phyloP scores from a whole-genome alignment of 2,329 filamentous ascomycete genomes.

The Alternaria triticimaculans region DNA sequence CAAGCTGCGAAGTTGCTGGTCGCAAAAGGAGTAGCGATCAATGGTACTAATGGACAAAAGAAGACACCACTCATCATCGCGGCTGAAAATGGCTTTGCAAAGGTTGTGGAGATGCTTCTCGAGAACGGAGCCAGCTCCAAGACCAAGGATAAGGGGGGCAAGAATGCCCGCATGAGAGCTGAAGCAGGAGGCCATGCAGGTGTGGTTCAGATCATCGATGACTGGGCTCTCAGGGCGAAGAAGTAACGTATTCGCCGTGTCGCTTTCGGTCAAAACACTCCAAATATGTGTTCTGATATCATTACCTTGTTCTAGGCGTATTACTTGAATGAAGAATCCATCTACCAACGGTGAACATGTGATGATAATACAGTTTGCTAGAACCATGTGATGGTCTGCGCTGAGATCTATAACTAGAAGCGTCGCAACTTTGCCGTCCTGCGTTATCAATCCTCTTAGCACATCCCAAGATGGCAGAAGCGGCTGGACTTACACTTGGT shows the following conservation, averaged over 20 bases:
- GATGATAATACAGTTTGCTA: neutral
- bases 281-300: no score
- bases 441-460: neutral
- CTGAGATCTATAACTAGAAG: neutral
- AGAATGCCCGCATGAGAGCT: neutral
- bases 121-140: neutral
- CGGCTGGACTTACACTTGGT: conserved; percentile 22
- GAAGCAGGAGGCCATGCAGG: neutral
- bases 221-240: neutral
- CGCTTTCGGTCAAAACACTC: no score
- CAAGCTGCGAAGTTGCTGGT: neutral
- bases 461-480: conserved; percentile 16
- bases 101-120: neutral
- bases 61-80: neutral
- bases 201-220: neutral
- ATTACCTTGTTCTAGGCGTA: no score
- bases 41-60: neutral
- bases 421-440: neutral
- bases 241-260: no score
- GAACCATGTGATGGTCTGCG: neutral
- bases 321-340: no score
- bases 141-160: neutral
- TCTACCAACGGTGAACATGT: neutral
- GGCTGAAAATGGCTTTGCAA: neutral
- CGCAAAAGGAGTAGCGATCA: neutral